phyloP scores from a whole-genome alignment of 352 stramenopile species.

The Globisporangium uncinulatum region DNA sequence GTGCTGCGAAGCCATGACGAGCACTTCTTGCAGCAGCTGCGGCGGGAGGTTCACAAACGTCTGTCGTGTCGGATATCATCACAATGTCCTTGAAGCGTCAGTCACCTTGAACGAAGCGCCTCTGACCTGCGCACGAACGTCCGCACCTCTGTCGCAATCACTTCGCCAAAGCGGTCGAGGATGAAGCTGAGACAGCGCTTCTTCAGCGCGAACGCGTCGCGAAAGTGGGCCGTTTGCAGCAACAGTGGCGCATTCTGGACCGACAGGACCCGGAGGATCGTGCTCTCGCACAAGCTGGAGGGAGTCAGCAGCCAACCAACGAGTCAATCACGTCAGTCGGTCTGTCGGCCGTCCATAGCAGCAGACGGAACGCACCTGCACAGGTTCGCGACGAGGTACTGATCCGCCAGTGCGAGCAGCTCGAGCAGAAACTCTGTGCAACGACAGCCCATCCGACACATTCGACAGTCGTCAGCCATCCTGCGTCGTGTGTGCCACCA shows the following conservation, averaged over 20 bases:
- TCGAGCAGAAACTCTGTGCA: slow-evolving; percentile 73
- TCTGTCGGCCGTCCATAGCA: no score
- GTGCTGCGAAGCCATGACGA: slow-evolving; percentile 53
- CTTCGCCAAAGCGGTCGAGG: slow-evolving; percentile 68
- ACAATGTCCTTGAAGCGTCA: no score
- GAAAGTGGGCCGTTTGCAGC: slow-evolving; percentile 68
- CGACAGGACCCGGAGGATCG: slow-evolving; percentile 62
- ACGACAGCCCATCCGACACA: neutral
- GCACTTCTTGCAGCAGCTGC: slow-evolving; percentile 65
- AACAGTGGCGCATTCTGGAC: slow-evolving; percentile 74
- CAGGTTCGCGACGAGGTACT: slow-evolving; percentile 73
- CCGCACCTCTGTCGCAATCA: slow-evolving; percentile 63
- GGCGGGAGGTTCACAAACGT: slow-evolving; percentile 57
- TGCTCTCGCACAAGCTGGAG: slow-evolving; percentile 65
- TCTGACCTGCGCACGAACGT: no score
- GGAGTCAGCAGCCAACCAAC: neutral
- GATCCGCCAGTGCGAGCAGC: slow-evolving; percentile 75
- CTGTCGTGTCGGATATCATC: slow-evolving; percentile 13
- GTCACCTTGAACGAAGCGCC: no score
- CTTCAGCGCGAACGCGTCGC: slow-evolving; percentile 66
- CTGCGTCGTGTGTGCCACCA: no score
- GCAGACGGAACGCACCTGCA: slow-evolving; percentile 25
- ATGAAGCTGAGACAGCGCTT: slow-evolving; percentile 79
- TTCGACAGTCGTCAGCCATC: no score
- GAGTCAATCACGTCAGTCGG: no score